phyloP scores from a whole-genome alignment of 306 rosid species.

The Cucurbita moschata region DNA sequence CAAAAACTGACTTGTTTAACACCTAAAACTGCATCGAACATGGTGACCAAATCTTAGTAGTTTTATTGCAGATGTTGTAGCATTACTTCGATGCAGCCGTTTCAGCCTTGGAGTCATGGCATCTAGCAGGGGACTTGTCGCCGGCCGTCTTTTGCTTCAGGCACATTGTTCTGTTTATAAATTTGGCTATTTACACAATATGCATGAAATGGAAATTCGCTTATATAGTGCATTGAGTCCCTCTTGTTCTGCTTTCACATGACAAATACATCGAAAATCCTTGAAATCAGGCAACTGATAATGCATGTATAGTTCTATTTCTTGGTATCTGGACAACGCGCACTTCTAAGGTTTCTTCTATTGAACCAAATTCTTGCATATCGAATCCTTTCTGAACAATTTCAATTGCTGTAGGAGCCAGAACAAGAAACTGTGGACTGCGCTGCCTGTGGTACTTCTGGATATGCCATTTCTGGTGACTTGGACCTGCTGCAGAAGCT shows the following conservation, averaged over 20 bases:
- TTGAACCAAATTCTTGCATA: background rate
- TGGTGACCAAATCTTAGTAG: background rate
- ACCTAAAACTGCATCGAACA: background rate
- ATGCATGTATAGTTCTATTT: background rate
- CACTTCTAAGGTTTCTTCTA: background rate
- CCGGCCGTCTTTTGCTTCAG: constrained; percentile 67
- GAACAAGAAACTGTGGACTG: constrained; percentile 61
- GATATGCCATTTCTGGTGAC: constrained; percentile 66
- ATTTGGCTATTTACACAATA: background rate
- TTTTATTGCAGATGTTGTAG: constrained; percentile 50
- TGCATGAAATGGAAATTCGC: background rate
- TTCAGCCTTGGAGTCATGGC: constrained; percentile 95
- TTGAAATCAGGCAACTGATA: background rate
- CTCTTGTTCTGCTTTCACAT: background rate
- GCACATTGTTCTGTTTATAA: constrained; percentile 8
- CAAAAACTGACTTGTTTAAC: background rate
- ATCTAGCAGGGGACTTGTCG: constrained; percentile 70
- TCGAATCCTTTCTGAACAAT: background rate
- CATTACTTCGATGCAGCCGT: constrained; percentile 82
- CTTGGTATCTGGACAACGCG: background rate
- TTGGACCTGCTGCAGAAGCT: constrained; percentile 39
- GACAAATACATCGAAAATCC: background rate
- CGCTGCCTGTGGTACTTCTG: constrained; percentile 63
- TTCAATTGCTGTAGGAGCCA: constrained; percentile 39
- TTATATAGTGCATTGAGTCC: background rate